Evolutionary conservation across 139 green algal species (phyloP).

Genomic region (Pycnococcus provasolii): DNA sequence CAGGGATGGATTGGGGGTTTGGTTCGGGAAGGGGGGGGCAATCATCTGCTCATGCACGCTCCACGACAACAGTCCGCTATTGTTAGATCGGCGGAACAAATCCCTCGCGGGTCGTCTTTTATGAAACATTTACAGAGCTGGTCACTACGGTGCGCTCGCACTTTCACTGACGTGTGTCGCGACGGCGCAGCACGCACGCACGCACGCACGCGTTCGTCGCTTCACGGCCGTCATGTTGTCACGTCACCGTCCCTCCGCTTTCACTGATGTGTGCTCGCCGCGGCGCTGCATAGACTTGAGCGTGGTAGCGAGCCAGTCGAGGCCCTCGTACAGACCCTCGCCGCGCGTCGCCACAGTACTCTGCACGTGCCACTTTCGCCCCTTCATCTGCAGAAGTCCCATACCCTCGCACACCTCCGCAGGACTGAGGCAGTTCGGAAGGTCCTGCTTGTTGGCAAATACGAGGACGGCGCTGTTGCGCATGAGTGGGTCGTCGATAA

Average conservation of each 20-base stretch:
- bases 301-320: conserved; percentile 73
- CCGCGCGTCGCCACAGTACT: conserved; percentile 49
- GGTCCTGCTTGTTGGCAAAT: conserved; percentile 98
- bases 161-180: too few species aligned
- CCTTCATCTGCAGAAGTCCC: conserved; percentile 63
- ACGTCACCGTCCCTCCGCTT: too few species aligned
- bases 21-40: too few species aligned
- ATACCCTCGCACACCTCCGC: conserved; percentile 75
- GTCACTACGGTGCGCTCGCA: too few species aligned
- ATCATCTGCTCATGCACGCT: too few species aligned
- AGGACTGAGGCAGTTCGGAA: conserved; percentile 44
- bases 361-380: conserved; percentile 83
- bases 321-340: conserved; percentile 87
- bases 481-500: conserved; percentile 88
- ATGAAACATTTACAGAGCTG: too few species aligned
- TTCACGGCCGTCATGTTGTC: too few species aligned
- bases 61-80: too few species aligned
- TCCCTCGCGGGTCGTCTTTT: too few species aligned
- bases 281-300: conserved; percentile 42
- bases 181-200: too few species aligned
- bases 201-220: not conserved
- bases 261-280: not conserved
- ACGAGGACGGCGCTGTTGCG: conserved; percentile 84
- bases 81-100: too few species aligned
- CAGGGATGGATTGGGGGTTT: too few species aligned